phyloP scores from a whole-genome alignment of 768 basidiomycete genomes.

The Lyophyllum shimeji region DNA sequence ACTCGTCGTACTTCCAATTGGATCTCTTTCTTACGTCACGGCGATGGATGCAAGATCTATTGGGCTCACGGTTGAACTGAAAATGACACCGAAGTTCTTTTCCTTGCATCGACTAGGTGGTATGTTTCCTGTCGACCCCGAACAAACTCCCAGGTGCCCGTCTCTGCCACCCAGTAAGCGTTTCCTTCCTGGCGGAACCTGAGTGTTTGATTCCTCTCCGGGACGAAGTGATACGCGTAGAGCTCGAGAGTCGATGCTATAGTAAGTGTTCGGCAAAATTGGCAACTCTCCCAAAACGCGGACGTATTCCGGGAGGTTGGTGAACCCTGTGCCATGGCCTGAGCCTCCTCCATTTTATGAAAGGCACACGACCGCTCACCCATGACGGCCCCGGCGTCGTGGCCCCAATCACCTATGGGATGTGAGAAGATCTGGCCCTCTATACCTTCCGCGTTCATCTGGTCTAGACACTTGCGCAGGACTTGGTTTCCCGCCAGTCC shows the following conservation, averaged over 20 bases:
- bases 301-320: conserved; percentile 25
- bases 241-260: conserved; percentile 57
- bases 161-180: conserved; percentile 38
- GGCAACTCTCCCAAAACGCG: conserved; percentile 47
- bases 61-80: conserved; percentile 18
- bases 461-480: conserved; percentile 35
- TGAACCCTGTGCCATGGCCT: too few species aligned
- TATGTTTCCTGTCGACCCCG: conserved; percentile 48
- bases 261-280: conserved; percentile 49
- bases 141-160: conserved; percentile 34
- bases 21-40: neutral
- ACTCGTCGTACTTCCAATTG: conserved; percentile 1
- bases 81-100: conserved; percentile 12
- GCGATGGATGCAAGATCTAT: neutral
- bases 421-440: conserved; percentile 51
- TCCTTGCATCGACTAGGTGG: conserved; percentile 37
- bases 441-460: conserved; percentile 45
- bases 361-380: conserved; percentile 27
- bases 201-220: conserved; percentile 47
- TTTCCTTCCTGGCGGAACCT: conserved; percentile 38
- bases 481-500: conserved; percentile 49
- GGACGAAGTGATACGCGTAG: conserved; percentile 46
- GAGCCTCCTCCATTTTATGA: neutral
- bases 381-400: conserved; percentile 50
- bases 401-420: conserved; percentile 58